Evolutionary conservation across 148 eudicot genomes (phyloP).

Genomic region (Rhododendron mucronatum): DNA sequence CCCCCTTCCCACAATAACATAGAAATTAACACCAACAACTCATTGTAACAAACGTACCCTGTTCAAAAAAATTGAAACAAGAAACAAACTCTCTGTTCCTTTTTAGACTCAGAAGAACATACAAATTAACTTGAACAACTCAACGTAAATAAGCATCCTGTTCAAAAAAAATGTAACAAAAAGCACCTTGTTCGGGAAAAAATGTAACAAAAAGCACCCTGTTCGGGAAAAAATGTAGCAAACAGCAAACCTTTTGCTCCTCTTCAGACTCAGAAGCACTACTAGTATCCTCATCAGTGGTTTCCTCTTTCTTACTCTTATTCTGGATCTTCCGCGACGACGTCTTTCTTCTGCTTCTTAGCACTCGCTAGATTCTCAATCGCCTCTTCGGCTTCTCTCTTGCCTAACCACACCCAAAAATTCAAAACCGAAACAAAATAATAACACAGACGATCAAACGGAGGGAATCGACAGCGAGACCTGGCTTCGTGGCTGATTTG

Average conservation of each 20-base stretch:
- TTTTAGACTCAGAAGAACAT: neutral
- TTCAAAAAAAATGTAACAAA: too few relatives aligned
- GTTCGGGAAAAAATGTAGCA: too few relatives aligned
- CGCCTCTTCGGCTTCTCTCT: slow-evolving; percentile 52
- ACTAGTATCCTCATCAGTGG: slow-evolving; percentile 32
- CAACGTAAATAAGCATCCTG: neutral
- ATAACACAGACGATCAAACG: too few relatives aligned
- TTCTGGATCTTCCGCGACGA: slow-evolving; percentile 30
- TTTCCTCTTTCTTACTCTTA: slow-evolving; percentile 41
- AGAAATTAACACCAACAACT: too few relatives aligned
- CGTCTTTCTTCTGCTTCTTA: too few relatives aligned
- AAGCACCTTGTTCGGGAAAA: too few relatives aligned
- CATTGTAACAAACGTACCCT: too few relatives aligned
- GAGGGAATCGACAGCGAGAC: too few relatives aligned
- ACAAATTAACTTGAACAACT: neutral
- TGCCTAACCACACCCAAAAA: slow-evolving; percentile 30
- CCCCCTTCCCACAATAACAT: too few relatives aligned
- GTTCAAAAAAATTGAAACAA: neutral
- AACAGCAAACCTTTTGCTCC: slow-evolving; percentile 37
- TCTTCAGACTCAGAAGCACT: slow-evolving; percentile 49
- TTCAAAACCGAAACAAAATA: neutral
- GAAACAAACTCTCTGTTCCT: neutral
- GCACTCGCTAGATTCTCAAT: slow-evolving; percentile 14
- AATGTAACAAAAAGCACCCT: neutral
- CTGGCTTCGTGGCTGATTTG: too few relatives aligned